Percentiles rank a stretch among this genome's conserved stretches.
Evolutionary conservation across 139 green algal genomes (phyloP).

Genomic region (Chlamydomonas sphaeroides): DNA sequence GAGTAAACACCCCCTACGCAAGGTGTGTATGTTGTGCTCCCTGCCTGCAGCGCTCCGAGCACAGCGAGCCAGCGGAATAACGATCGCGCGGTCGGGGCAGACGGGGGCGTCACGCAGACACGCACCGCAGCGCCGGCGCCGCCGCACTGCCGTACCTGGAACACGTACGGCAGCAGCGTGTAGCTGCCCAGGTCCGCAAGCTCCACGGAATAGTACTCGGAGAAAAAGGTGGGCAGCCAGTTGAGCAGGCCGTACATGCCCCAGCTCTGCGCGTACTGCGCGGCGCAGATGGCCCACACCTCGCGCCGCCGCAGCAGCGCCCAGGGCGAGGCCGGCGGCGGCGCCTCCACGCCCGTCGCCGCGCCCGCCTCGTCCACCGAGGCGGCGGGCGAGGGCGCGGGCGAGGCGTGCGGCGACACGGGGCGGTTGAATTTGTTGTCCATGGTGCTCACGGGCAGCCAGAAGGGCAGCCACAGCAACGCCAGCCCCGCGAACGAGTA

Average conservation of each 20-base stretch:
- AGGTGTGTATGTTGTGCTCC: too few relatives aligned
- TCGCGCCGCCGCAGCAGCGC: slow-evolving; percentile 59
- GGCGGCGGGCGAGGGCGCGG: neutral
- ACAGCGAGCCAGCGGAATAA: too few relatives aligned
- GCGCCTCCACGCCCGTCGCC: neutral
- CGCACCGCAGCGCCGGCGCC: too few relatives aligned
- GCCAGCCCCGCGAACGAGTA: slow-evolving; percentile 74
- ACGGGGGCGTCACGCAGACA: too few relatives aligned
- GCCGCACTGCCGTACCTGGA: slow-evolving; percentile 60
- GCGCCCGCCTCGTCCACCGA: neutral
- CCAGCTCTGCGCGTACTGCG: slow-evolving; percentile 75
- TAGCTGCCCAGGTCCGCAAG: slow-evolving; percentile 72
- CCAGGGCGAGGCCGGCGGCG: slow-evolving; percentile 1
- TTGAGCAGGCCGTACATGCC: slow-evolving; percentile 82
- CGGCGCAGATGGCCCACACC: slow-evolving; percentile 80
- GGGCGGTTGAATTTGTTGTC: neutral
- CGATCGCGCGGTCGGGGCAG: too few relatives aligned
- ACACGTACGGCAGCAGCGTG: slow-evolving; percentile 80
- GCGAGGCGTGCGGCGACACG: neutral
- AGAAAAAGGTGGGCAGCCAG: slow-evolving; percentile 89
- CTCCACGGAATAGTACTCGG: slow-evolving; percentile 70
- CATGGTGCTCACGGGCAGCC: slow-evolving; percentile 54
- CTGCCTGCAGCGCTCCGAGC: too few relatives aligned
- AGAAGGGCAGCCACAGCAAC: slow-evolving; percentile 76
- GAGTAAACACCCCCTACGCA: too few relatives aligned